Conservation (phyloP, 768 basidiomycete genomes). For the Mycena metata region DNA sequence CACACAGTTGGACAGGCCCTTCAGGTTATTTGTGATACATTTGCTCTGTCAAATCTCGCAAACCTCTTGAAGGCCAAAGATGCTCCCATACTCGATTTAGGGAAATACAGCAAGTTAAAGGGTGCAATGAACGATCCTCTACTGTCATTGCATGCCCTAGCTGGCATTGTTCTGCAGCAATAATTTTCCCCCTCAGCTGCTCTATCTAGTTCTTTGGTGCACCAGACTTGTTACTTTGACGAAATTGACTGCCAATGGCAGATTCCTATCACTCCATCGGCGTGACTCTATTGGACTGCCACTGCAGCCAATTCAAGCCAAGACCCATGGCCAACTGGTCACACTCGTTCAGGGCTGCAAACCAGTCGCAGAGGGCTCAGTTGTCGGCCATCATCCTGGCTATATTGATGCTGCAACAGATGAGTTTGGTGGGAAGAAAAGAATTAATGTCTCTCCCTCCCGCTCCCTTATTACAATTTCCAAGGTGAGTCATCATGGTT, state of each 20-base stretch:
- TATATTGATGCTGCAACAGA: conserved; percentile 7
- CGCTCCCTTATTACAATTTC: conserved; percentile 3
- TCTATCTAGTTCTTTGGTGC: too few relatives aligned
- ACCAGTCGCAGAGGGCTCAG: conserved; percentile 3
- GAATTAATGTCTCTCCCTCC: not conserved
- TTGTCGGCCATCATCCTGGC: not conserved
- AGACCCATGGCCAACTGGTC: not conserved
- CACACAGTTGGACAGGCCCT: not conserved
- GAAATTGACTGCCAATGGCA: conserved; percentile 25
- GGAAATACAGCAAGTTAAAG: too few relatives aligned
- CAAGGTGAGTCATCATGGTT: not conserved
- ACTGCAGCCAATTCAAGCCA: not conserved
- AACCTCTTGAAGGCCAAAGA: not conserved
- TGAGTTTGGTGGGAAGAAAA: not conserved
- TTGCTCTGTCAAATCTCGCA: not conserved
- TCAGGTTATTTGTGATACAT: conserved; percentile 6
- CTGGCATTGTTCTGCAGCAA: not conserved
- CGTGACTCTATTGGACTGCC: conserved; percentile 6
- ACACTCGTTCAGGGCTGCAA: conserved; percentile 6
- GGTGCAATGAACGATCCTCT: not conserved
- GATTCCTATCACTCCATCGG: not conserved
- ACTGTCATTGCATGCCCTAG: not conserved
- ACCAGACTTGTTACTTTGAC: not conserved
- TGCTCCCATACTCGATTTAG: conserved; percentile 9
- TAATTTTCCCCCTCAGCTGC: not conserved